Evolutionary conservation across 768 basidiomycete genomes (phyloP).

Genomic region (Boletales sp.): DNA sequence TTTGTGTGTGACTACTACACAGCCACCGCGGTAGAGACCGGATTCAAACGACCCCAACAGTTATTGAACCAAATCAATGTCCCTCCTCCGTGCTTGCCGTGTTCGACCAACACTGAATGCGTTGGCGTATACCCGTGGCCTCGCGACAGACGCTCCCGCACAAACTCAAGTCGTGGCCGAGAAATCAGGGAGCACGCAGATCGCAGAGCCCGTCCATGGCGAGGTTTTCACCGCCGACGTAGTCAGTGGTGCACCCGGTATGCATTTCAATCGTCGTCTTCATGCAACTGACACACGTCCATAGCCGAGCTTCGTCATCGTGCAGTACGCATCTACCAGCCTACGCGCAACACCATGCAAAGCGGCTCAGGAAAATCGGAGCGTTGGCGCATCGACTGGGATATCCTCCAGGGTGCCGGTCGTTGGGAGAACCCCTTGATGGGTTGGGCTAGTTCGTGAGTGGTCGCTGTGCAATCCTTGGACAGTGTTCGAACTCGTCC

Average conservation of each 20-base stretch:
- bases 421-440: slow-evolving; percentile 98
- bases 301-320: slow-evolving; percentile 83
- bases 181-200: slow-evolving; percentile 31
- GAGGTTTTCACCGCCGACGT: slow-evolving; percentile 77
- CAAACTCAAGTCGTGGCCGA: slow-evolving; percentile 20
- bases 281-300: neutral
- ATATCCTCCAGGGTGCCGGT: slow-evolving; percentile 81
- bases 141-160: slow-evolving; percentile 17
- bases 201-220: slow-evolving; percentile 43
- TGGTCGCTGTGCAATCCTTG: slow-evolving; percentile 13
- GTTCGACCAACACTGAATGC: slow-evolving; percentile 22
- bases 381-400: slow-evolving; percentile 94
- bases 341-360: slow-evolving; percentile 93
- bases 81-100: slow-evolving; percentile 47
- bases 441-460: slow-evolving; percentile 95
- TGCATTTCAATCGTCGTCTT: slow-evolving; percentile 19
- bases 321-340: slow-evolving; percentile 87
- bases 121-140: slow-evolving; percentile 13
- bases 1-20: slow-evolving; percentile 1
- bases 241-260: slow-evolving; percentile 84
- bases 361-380: slow-evolving; percentile 82
- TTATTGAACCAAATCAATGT: slow-evolving; percentile 45
- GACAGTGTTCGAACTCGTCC: neutral
- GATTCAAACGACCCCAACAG: neutral
- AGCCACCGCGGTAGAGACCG: slow-evolving; percentile 20